These are phyloP conservation scores for Chimonanthus praecox DNA, from an alignment of 164 flowering plant species.

Conservation along the genomic window DNA sequence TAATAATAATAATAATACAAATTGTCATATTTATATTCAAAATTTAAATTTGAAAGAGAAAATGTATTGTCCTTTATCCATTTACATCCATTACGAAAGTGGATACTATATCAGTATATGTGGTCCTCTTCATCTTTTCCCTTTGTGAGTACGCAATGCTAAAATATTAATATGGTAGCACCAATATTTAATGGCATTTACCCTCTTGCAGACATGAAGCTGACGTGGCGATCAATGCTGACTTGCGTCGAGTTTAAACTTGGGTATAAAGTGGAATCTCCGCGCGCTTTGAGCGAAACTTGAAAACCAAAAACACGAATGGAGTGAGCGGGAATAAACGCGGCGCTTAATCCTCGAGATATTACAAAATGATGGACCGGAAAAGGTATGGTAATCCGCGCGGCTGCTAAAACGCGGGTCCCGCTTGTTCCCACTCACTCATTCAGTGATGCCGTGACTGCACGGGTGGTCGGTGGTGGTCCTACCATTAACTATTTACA, in stretches of 20 bases:
- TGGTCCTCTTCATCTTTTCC: too few relatives aligned
- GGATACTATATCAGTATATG: too few relatives aligned
- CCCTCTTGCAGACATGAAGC: neutral
- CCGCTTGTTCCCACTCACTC: neutral
- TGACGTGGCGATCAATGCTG: neutral
- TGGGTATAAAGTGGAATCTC: neutral
- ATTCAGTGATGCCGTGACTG: neutral
- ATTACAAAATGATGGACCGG: neutral
- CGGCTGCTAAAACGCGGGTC: neutral
- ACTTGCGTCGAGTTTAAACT: neutral
- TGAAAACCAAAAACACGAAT: neutral
- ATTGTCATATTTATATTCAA: too few relatives aligned
- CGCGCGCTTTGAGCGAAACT: conserved; percentile 1
- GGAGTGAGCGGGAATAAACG: neutral
- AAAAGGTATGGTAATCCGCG: neutral
- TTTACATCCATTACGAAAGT: too few relatives aligned
- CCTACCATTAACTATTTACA: neutral
- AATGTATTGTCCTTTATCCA: too few relatives aligned
- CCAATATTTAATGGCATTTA: too few relatives aligned
- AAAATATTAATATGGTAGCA: too few relatives aligned
- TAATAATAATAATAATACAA: too few relatives aligned
- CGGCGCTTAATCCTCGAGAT: neutral
- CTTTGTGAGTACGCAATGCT: too few relatives aligned
- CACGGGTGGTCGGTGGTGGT: neutral
- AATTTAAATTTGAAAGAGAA: too few relatives aligned